These are phyloP conservation scores for Gloeopeniophorella convolvens DNA, from an alignment of 768 basidiomycete species.

Conservation along the genomic window DNA sequence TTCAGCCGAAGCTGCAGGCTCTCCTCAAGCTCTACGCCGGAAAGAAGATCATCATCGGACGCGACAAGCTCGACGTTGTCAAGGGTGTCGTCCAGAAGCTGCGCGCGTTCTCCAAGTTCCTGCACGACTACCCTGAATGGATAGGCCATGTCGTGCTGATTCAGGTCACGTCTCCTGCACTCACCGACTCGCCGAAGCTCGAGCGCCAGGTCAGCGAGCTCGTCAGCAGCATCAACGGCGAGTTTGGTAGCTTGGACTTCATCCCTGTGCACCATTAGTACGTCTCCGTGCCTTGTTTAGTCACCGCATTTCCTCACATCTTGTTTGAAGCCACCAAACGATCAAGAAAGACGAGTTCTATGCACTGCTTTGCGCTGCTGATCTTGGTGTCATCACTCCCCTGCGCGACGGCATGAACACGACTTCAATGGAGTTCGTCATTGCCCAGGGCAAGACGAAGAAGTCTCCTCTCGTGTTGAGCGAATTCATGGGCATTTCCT, in stretches of 20 bases:
- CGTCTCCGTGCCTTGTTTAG: slow-evolving; percentile 28
- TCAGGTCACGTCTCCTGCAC: slow-evolving; percentile 90
- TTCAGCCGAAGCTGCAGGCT: slow-evolving; percentile 85
- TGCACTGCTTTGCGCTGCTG: slow-evolving; percentile 86
- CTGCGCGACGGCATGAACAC: slow-evolving; percentile 99
- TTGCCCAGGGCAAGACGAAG: slow-evolving; percentile 83
- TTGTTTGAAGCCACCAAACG: slow-evolving; percentile 72
- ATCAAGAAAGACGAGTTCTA: slow-evolving; percentile 99
- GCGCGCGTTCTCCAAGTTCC: slow-evolving; percentile 90
- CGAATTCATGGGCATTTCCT: slow-evolving; percentile 97
- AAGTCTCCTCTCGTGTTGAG: slow-evolving; percentile 84
- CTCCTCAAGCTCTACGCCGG: slow-evolving; percentile 81
- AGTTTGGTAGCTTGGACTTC: slow-evolving; percentile 91
- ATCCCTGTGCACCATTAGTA: slow-evolving; percentile 98
- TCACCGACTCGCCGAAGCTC: slow-evolving; percentile 88
- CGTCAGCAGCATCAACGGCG: slow-evolving; percentile 92
- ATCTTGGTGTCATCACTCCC: slow-evolving; percentile 92
- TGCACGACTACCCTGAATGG: slow-evolving; percentile 95
- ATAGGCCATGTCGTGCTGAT: slow-evolving; percentile 81
- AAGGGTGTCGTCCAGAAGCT: slow-evolving; percentile 98
- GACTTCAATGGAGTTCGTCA: slow-evolving; percentile 95
- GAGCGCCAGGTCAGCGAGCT: slow-evolving; percentile 91
- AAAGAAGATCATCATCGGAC: slow-evolving; percentile 97
- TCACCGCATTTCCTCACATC: background rate
- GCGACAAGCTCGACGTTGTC: slow-evolving; percentile 97